Conservation (phyloP, 1,284 basidiomycete species). For the Sporisorium exsertum region DNA sequence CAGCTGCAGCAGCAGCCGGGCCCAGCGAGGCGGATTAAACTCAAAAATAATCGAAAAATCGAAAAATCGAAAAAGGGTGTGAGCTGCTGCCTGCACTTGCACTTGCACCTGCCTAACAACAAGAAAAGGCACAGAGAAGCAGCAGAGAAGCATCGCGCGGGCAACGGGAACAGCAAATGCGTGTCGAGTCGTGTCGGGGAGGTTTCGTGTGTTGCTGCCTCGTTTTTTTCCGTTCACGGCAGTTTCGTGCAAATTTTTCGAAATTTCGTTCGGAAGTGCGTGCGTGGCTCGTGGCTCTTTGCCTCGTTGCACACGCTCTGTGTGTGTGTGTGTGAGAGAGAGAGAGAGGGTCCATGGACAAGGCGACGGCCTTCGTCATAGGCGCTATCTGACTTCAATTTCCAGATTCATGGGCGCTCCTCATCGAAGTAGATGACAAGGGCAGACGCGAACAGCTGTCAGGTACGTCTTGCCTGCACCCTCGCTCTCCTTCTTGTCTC, state of each 20-base stretch:
- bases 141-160: background rate
- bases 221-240: background rate
- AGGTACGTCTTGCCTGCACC: background rate
- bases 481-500: background rate
- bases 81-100: background rate
- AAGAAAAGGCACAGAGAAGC: background rate
- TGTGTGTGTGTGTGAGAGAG: background rate
- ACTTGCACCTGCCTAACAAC: background rate
- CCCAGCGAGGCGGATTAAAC: conserved; percentile 1
- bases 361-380: background rate
- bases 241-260: no score
- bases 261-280: background rate
- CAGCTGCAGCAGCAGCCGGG: background rate
- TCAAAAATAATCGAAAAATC: background rate
- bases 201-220: conserved; percentile 5
- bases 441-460: no score
- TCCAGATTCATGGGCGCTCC: conserved; percentile 1
- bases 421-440: background rate
- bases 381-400: background rate
- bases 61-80: background rate
- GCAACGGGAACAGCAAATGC: background rate
- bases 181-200: background rate
- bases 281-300: background rate
- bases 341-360: background rate
- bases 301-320: background rate